phyloP scores from a whole-genome alignment of 2,329 filamentous ascomycete genomes.

The Sporothrix mexicana region DNA sequence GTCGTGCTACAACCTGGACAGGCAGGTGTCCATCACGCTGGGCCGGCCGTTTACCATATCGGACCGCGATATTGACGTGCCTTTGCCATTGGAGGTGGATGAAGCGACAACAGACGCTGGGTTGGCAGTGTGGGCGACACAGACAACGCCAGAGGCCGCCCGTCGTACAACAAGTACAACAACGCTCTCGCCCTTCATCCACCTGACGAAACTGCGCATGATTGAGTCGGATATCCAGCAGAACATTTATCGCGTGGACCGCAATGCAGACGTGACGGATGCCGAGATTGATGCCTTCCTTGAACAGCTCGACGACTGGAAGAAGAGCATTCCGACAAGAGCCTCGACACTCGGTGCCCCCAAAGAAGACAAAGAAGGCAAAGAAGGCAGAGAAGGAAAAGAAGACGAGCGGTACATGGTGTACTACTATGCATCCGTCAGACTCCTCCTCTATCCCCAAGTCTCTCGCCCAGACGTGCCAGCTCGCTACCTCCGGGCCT shows the following conservation, averaged over 20 bases:
- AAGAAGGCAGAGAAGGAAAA: too few relatives aligned
- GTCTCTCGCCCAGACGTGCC: background rate
- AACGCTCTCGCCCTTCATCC: background rate
- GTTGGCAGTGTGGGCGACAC: background rate
- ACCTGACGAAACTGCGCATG: background rate
- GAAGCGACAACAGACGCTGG: background rate
- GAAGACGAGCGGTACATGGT: slow-evolving; percentile 11
- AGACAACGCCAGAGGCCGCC: background rate
- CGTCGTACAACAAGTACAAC: background rate
- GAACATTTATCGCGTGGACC: background rate
- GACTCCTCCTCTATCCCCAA: background rate
- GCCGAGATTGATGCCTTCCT: slow-evolving; percentile 4
- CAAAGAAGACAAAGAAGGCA: slow-evolving; percentile 14
- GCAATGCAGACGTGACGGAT: background rate
- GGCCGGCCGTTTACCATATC: slow-evolving; percentile 51
- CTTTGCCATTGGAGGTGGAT: slow-evolving; percentile 1
- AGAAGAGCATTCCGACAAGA: background rate
- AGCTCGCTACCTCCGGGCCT: background rate
- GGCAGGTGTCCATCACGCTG: slow-evolving; percentile 51
- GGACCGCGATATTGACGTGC: slow-evolving; percentile 48
- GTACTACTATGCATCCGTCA: slow-evolving; percentile 5
- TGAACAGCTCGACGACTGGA: background rate
- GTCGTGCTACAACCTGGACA: slow-evolving; percentile 53
- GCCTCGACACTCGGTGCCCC: background rate
- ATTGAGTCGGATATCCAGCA: slow-evolving; percentile 1